Base-by-base conservation (phyloP, 192 early-diverging fungal genomes). In the Chytriomyces sp. region DNA sequence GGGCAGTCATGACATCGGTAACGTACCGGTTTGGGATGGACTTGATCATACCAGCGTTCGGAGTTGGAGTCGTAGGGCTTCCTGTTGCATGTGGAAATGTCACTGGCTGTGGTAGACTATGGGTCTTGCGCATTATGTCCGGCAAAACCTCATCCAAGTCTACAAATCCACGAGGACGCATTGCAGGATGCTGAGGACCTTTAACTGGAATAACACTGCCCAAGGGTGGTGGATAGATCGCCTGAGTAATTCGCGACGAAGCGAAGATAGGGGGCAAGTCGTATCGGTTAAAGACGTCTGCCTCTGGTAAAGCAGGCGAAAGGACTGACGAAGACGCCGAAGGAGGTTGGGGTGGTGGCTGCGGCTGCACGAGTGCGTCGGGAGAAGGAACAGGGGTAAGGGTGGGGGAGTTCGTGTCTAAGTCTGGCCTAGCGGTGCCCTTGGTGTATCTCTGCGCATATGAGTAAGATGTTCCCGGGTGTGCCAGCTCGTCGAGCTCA, bases 101-200 rank as follows among this genome's bases (percentile, higher is more conserved):
- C 1, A 32, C 4, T 32, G 57, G 57, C 14, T 32, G 14, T 26
- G 57, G 31, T 17, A 14, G 57, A 32, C 31, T 25, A 0, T 22
- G 22, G 22, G 17, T 49, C 22, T 22, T 36, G 8, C 59, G 32
- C 14, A 7, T 28, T n/a, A 30, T 17, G 31, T 61, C 17, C 44
- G 44, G n/a, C 52, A 40, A 3, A 26, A 7, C 59, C 7, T 67
- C 68, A 58, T 81, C 80, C 2, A 81, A 55, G 8, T 81, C 80
- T 0, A 81, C 74, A 72, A 77, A 81, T 25, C 80, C 80, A 12
- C 80, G 55, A 2, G 58, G 74, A 17, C 38, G 32, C 14, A n/a
- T 49, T 36, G n/a, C 37, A 10, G 38, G 37, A 49, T 66, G 25
- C 65, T 73, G 32, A 74, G 73, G 52, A 41, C 68, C 39, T 32